Evolutionary conservation across 2,329 filamentous ascomycete species (phyloP).

Genomic region (Botryosphaeria dothidea): DNA sequence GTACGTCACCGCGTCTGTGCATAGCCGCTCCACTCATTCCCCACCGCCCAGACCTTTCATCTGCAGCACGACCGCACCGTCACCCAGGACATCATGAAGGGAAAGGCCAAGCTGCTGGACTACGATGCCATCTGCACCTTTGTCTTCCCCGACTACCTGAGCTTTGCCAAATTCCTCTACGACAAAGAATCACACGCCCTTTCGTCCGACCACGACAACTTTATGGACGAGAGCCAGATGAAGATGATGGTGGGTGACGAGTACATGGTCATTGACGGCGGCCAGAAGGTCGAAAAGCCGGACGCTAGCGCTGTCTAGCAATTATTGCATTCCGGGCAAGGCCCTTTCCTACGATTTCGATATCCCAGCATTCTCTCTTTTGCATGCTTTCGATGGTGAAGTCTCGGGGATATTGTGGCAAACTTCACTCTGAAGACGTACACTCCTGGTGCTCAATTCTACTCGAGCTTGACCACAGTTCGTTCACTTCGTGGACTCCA

Average conservation of each 20-base stretch:
- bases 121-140: conserved; percentile 53
- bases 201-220: conserved; percentile 38
- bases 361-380: neutral
- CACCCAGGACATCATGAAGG: conserved; percentile 48
- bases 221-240: conserved; percentile 43
- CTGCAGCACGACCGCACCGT: conserved; percentile 45
- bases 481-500: neutral
- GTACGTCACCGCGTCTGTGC: conserved; percentile 30
- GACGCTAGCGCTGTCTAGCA: neutral
- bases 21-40: conserved; percentile 3
- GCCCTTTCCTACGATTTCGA: neutral
- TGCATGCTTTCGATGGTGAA: neutral
- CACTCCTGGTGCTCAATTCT: too few species aligned
- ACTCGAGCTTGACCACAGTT: too few species aligned
- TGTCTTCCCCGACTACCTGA: conserved; percentile 48
- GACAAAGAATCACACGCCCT: conserved; percentile 46
- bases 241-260: conserved; percentile 51
- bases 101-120: conserved; percentile 44
- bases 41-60: conserved; percentile 43
- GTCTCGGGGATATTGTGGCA: neutral
- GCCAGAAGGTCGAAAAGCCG: conserved; percentile 29
- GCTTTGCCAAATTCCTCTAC: conserved; percentile 49
- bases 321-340: neutral
- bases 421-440: too few species aligned
- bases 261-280: conserved; percentile 41